Evolutionary conservation across 2,329 filamentous ascomycete genomes (phyloP), one percentile per base, ranked within the genome.

Genomic region (Scleromitrula shiraiana): DNA sequence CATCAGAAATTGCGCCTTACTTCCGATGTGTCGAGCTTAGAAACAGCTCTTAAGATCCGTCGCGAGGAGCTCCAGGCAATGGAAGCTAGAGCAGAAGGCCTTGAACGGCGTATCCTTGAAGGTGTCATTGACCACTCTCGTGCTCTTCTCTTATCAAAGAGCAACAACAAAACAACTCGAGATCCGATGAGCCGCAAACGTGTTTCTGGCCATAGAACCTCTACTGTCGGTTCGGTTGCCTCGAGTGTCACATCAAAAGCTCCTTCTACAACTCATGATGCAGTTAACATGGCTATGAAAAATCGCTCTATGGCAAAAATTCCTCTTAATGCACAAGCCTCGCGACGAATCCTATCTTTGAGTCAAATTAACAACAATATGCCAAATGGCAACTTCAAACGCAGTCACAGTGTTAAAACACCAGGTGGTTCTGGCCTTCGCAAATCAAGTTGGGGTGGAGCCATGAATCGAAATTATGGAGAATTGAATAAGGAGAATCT

Each of bases 91-190:
- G 93, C 91, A 2, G 89, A 96, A 64, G 79, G 81, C 3, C 74
- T 98, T 20, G 93, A 98, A 69, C 85, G 90, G 44, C 83, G 93
- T 22, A 95, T 98, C 57, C 71, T 98, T 26, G 91, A 97, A 56
- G 90, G 91, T 22, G 88, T 97, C 53, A 94, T 98, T 70, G 90
- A 97, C 59, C 91, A 97, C 64, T 96, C 91, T 17, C 85, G 91
- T 6, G 82, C 91, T 22, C 75, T 96, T n/a, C 77, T 97, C 50
- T 85, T 93, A 71, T 73, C 80, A 56, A 83, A 87, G 69, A 35
- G 77, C 46, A 61, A 61, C 50, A 27, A 26, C 4, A 61, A 49
- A 17, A 27, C 60, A 64, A 62, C 56, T 61, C 59, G 63, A 56
- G 70, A 72, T 56, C 68, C 69, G 37, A 72, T 76, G 71, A 73